Evolutionary conservation across 352 stramenopile species (phyloP).

Genomic region (Pythium phragmiticola): DNA sequence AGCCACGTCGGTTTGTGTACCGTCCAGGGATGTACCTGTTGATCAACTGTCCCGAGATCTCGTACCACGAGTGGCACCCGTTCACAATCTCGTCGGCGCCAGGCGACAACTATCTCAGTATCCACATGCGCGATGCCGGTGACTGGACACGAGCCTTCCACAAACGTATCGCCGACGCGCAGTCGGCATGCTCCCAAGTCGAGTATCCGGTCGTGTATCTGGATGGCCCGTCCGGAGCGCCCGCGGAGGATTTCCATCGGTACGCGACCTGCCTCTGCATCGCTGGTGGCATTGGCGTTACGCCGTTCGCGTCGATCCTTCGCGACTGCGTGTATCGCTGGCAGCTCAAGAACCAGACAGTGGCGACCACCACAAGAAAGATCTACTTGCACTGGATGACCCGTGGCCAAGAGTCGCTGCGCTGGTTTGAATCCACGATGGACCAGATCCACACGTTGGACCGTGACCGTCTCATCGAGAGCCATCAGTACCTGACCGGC

Average conservation of each 20-base stretch:
- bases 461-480: not conserved
- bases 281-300: slow-evolving; percentile 29
- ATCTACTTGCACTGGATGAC: slow-evolving; percentile 13
- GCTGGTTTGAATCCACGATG: slow-evolving; percentile 14
- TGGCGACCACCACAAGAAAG: not conserved
- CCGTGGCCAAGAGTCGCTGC: not conserved
- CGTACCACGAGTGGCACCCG: slow-evolving; percentile 75
- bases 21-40: slow-evolving; percentile 43
- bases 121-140: slow-evolving; percentile 35
- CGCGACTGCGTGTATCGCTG: slow-evolving; percentile 1
- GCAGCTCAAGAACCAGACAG: not conserved
- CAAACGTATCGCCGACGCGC: not conserved
- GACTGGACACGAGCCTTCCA: slow-evolving; percentile 33
- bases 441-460: slow-evolving; percentile 7
- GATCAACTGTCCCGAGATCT: slow-evolving; percentile 48
- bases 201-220: slow-evolving; percentile 23
- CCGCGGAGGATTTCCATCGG: slow-evolving; percentile 21
- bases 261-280: slow-evolving; percentile 27
- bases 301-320: slow-evolving; percentile 16
- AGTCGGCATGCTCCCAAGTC: not conserved
- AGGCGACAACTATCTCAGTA: slow-evolving; percentile 30
- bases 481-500: slow-evolving; percentile 2
- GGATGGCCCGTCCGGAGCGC: slow-evolving; percentile 23
- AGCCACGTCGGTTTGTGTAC: slow-evolving; percentile 22
- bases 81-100: slow-evolving; percentile 87